These are phyloP conservation scores for Tricholoma terreum DNA, from an alignment of 768 basidiomycete genomes.

Conservation along the genomic window DNA sequence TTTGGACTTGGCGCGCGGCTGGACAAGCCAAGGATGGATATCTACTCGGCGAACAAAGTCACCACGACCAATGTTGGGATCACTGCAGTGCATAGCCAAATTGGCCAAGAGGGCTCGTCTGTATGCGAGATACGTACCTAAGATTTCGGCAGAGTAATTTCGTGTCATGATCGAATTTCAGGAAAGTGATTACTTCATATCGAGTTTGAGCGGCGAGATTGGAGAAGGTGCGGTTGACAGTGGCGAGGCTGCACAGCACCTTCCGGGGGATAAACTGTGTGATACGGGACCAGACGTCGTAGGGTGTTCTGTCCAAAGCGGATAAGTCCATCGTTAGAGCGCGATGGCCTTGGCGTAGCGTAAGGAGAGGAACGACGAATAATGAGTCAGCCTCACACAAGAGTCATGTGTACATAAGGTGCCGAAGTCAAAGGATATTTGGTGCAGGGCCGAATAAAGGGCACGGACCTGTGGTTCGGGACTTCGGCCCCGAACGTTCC, in stretches of 20 bases:
- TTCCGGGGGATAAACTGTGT: conserved; percentile 17
- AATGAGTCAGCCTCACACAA: no score
- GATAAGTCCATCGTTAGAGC: background rate
- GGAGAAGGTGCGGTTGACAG: conserved; percentile 20
- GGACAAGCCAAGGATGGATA: conserved; percentile 41
- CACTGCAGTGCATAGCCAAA: conserved; percentile 12
- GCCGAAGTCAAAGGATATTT: no score
- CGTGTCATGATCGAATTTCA: conserved; percentile 16
- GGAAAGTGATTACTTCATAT: conserved; percentile 19
- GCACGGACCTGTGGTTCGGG: no score
- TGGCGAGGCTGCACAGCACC: conserved; percentile 14
- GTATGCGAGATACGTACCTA: conserved; percentile 10
- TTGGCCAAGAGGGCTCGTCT: background rate
- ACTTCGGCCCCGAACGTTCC: no score
- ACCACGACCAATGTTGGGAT: conserved; percentile 25
- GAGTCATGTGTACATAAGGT: no score
- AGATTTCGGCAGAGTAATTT: conserved; percentile 23
- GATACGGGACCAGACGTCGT: conserved; percentile 22
- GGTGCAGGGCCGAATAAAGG: no score
- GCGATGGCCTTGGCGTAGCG: no score
- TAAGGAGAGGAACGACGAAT: no score
- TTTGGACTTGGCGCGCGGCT: conserved; percentile 28
- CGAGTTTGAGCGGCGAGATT: conserved; percentile 17
- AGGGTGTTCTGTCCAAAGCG: conserved; percentile 10
- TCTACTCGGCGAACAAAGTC: conserved; percentile 31